Conservation (phyloP, 2,329 filamentous ascomycete species). For the Huntiella moniliformis region DNA sequence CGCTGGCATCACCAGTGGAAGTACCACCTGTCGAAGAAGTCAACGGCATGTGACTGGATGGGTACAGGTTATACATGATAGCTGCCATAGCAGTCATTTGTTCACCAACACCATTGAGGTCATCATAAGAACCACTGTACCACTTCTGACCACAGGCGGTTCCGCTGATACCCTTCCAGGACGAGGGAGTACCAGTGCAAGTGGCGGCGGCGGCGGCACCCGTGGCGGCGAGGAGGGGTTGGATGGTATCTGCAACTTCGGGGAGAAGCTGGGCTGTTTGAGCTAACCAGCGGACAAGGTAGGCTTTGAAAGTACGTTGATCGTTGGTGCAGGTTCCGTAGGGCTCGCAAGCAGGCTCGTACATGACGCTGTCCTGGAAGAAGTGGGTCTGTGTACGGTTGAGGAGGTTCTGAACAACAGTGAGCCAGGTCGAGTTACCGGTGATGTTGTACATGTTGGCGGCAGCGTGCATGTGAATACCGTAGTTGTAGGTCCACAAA, state of each 20-base stretch:
- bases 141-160: conserved; percentile 52
- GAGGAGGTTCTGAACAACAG: conserved; percentile 39
- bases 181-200: conserved; percentile 28
- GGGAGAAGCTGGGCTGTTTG: conserved; percentile 35
- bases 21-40: conserved; percentile 41
- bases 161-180: conserved; percentile 32
- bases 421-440: conserved; percentile 31
- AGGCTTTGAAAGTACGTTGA: conserved; percentile 60
- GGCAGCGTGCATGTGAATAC: conserved; percentile 42
- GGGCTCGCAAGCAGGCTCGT: conserved; percentile 48
- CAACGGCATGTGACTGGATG: conserved; percentile 24
- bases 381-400: conserved; percentile 33
- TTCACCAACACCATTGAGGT: conserved; percentile 42
- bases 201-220: conserved; percentile 32
- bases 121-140: conserved; percentile 36
- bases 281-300: conserved; percentile 48
- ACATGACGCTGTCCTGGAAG: conserved; percentile 33
- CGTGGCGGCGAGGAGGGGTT: conserved; percentile 30
- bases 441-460: conserved; percentile 48
- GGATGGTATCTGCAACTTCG: conserved; percentile 29
- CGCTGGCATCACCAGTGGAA: conserved; percentile 26
- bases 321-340: conserved; percentile 45
- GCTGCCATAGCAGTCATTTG: conserved; percentile 50
- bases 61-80: conserved; percentile 40
- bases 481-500: conserved; percentile 49